Evolutionary conservation across 2,329 filamentous ascomycete genomes (phyloP), one percentile per base, ranked within the genome.

Genomic region (Clarireedia homoeocarpa): DNA sequence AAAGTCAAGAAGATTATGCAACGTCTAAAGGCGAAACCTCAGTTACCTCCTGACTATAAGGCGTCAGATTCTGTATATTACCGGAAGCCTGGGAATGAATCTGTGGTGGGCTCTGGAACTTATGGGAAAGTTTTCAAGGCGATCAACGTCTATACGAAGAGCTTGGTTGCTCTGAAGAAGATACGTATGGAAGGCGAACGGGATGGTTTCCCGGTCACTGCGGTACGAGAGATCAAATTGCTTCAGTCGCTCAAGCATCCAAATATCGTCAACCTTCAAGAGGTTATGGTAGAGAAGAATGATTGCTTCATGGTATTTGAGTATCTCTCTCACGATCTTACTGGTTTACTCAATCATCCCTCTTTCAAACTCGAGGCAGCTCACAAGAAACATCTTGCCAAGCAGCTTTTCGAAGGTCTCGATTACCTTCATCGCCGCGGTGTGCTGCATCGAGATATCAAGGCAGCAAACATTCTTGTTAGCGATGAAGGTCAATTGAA

Each of bases 271-370:
- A 84, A 85, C 42, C 75, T 96, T 17, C 83, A 88, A 62, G 91
- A 96, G 73, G 89, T 95, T 62, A 99, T 99, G 94, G 94, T 99
- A 2, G 94, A 99, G 73, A 89, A 87, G 69, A 97, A 97, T 64
- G 91, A 97, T 72, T 99, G 94, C 71, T 99, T 95, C 73, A 99
- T 99, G 94, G 94, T 99, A 3, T 99, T 99, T 62, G 94, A 99
- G 71, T 99, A 99, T 69, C 79, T 97, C 34, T 92, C 94, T 1
- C 94, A 99, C 70, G 94, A 99, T 70, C 76, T 99, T 59, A 99
- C 94, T 2, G 94, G 94, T 14, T 77, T 99, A 34, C 82, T 99
- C 59, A 97, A 97, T 66, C 94, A 99, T 67, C 94, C 94, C 0
- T 87, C 86, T 0, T 99, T 96, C 73, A 86, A 85, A 58, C 81